phyloP scores from a whole-genome alignment of 805 yeast species.

The Saitoella complicata region DNA sequence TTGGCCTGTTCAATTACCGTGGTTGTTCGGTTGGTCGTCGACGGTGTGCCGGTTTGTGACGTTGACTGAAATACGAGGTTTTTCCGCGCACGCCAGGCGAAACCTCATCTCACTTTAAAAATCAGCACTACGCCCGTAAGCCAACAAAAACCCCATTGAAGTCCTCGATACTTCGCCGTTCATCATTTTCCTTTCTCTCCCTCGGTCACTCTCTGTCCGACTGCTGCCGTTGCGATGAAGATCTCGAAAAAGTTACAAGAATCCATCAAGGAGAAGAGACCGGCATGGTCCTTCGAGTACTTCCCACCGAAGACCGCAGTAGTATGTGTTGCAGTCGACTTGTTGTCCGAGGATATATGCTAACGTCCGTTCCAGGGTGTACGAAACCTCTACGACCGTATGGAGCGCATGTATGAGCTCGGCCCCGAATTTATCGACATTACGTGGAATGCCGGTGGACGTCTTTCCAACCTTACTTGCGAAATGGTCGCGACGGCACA shows the following conservation, averaged over 20 bases:
- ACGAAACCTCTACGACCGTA: slow-evolving; percentile 85
- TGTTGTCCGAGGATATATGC: not conserved
- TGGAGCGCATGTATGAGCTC: slow-evolving; percentile 91
- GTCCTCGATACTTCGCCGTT: too few relatives aligned
- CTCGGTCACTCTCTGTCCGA: not conserved
- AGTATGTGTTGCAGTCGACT: slow-evolving; percentile 2
- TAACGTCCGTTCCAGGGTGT: slow-evolving; percentile 49
- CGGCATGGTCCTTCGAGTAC: slow-evolving; percentile 84
- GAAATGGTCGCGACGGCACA: slow-evolving; percentile 88
- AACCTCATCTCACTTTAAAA: too few relatives aligned
- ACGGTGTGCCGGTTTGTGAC: too few relatives aligned
- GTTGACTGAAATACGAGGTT: too few relatives aligned
- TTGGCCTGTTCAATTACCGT: too few relatives aligned
- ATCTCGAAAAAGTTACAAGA: not conserved
- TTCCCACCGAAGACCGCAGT: slow-evolving; percentile 85
- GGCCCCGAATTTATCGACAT: slow-evolving; percentile 79
- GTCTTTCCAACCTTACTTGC: slow-evolving; percentile 58
- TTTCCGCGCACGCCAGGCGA: too few relatives aligned
- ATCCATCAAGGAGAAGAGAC: slow-evolving; percentile 1
- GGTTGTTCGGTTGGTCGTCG: too few relatives aligned
- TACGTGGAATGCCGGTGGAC: slow-evolving; percentile 98
- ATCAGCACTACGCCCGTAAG: too few relatives aligned
- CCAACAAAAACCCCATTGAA: too few relatives aligned
- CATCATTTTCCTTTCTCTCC: not conserved
- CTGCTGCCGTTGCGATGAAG: not conserved